Percentiles rank a stretch among this genome's conserved stretches.
These are phyloP conservation scores for Tieghemiomyces parasiticus DNA, from an alignment of 192 early-diverging fungal species.

Conservation along the genomic window DNA sequence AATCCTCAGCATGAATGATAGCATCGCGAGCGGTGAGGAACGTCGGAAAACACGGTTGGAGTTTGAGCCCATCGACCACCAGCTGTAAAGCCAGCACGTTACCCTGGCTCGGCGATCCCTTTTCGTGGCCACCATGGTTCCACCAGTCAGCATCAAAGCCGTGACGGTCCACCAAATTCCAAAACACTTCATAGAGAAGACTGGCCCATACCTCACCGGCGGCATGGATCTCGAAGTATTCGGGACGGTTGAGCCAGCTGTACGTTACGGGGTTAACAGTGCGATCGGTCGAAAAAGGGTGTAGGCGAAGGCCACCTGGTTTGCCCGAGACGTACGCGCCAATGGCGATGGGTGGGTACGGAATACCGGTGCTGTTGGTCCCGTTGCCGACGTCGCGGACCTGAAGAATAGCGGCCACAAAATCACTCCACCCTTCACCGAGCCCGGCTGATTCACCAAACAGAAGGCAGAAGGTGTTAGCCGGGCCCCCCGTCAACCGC, in stretches of 20 bases:
- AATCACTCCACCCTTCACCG: slow-evolving; percentile 51
- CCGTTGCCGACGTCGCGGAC: slow-evolving; percentile 23
- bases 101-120: slow-evolving; percentile 35
- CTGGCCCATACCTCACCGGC: slow-evolving; percentile 32
- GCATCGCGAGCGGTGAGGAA: slow-evolving; percentile 61
- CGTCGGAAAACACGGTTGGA: slow-evolving; percentile 58
- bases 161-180: slow-evolving; percentile 27
- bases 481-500: slow-evolving; percentile 50
- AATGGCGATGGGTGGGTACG: slow-evolving; percentile 22
- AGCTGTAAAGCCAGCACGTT: slow-evolving; percentile 56
- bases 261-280: slow-evolving; percentile 27
- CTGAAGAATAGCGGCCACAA: slow-evolving; percentile 25
- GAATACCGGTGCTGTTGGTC: slow-evolving; percentile 19
- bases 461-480: slow-evolving; percentile 39
- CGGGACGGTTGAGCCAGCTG: slow-evolving; percentile 20
- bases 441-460: slow-evolving; percentile 41
- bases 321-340: slow-evolving; percentile 9
- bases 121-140: slow-evolving; percentile 11
- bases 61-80: slow-evolving; percentile 58
- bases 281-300: slow-evolving; percentile 39
- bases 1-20: slow-evolving; percentile 46
- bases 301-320: slow-evolving; percentile 27
- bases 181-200: slow-evolving; percentile 36
- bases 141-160: slow-evolving; percentile 23
- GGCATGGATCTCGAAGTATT: slow-evolving; percentile 24